Percentiles rank a stretch among this genome's conserved stretches.
phyloP scores from a whole-genome alignment of 2,329 filamentous ascomycete species.

The Microascus cirrosus region DNA sequence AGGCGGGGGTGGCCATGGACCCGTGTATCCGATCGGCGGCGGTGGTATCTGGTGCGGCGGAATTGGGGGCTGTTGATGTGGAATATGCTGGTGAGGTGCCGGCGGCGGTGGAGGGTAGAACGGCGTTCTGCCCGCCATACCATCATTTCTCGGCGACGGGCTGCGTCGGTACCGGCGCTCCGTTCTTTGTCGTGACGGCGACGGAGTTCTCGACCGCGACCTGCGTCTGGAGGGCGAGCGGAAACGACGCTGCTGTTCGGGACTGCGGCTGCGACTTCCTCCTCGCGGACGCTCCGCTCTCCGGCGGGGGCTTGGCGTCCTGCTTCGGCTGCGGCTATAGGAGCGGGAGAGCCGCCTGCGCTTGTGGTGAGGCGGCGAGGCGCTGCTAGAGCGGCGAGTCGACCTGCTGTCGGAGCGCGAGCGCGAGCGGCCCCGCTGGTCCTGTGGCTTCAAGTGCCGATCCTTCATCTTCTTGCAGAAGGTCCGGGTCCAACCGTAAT shows the following conservation, averaged over 20 bases:
- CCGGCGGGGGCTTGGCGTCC: not conserved
- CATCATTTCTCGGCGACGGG: not conserved
- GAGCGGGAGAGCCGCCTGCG: slow-evolving; percentile 16
- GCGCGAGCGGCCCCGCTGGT: slow-evolving; percentile 21
- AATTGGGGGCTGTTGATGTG: slow-evolving; percentile 8
- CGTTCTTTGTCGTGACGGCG: not conserved
- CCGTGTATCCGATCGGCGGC: slow-evolving; percentile 22
- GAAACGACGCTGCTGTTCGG: slow-evolving; percentile 9
- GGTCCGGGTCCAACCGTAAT: slow-evolving; percentile 76
- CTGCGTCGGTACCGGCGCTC: not conserved
- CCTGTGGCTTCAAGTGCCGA: slow-evolving; percentile 24
- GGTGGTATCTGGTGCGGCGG: slow-evolving; percentile 17
- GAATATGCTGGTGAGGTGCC: not conserved
- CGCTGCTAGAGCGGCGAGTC: slow-evolving; percentile 13
- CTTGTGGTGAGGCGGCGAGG: slow-evolving; percentile 11
- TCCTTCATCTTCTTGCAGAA: slow-evolving; percentile 77
- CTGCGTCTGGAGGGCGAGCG: not conserved
- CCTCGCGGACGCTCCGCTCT: not conserved
- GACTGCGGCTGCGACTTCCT: slow-evolving; percentile 9
- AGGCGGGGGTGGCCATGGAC: slow-evolving; percentile 29
- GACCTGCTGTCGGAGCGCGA: slow-evolving; percentile 17
- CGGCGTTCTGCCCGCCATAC: slow-evolving; percentile 6
- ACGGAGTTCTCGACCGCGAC: slow-evolving; percentile 1
- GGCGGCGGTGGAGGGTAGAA: slow-evolving; percentile 4
- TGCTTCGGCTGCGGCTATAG: slow-evolving; percentile 16